Evolutionary conservation across 2,329 filamentous ascomycete genomes (phyloP).

Genomic region (Colletotrichum eremochloae): DNA sequence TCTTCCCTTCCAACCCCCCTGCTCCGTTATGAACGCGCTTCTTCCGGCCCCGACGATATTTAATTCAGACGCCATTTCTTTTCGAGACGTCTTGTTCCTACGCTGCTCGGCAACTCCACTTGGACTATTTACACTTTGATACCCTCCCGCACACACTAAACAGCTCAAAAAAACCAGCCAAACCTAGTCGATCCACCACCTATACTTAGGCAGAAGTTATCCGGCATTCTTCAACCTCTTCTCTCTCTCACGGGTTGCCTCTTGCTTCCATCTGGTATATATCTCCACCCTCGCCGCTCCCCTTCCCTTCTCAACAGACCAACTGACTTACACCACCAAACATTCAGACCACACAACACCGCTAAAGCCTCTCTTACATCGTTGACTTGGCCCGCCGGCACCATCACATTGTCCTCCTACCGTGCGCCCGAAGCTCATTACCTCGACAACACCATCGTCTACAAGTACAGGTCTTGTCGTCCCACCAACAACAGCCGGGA

Average conservation of each 20-base stretch:
- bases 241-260: not conserved
- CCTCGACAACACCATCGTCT: conserved; percentile 34
- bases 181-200: conserved; percentile 20
- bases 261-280: conserved; percentile 29
- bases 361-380: not conserved
- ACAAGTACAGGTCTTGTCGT: conserved; percentile 33
- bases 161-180: not conserved
- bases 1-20: not conserved
- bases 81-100: conserved; percentile 8
- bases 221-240: conserved; percentile 7
- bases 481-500: conserved; percentile 4
- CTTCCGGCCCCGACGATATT: conserved; percentile 28
- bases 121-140: conserved; percentile 36
- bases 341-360: conserved; percentile 13
- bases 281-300: conserved; percentile 5
- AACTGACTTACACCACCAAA: conserved; percentile 31
- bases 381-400: not conserved
- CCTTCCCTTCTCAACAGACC: conserved; percentile 1
- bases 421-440: conserved; percentile 32
- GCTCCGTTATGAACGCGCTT: conserved; percentile 15
- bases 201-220: conserved; percentile 34
- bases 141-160: conserved; percentile 11
- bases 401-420: conserved; percentile 28
- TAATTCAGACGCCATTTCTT: conserved; percentile 35
- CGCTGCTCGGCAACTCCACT: conserved; percentile 29